Percentiles rank a stretch among this genome's conserved stretches.
These are phyloP conservation scores for Vinca minor DNA, from an alignment of 257 asterid genomes.

Conservation along the genomic window DNA sequence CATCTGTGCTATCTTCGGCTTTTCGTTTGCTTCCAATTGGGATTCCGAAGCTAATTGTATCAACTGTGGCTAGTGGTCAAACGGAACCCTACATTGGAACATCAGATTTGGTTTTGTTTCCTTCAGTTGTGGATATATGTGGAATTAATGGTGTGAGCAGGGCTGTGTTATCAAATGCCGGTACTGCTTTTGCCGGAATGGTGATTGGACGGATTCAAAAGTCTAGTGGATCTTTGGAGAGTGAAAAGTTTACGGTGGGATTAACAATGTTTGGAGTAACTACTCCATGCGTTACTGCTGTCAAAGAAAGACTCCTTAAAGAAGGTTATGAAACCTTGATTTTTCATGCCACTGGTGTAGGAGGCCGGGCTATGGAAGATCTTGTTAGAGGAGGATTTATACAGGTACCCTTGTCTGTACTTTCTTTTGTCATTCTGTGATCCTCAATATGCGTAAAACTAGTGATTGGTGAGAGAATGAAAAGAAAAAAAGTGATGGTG, in stretches of 20 bases:
- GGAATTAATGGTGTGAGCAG: slow-evolving; percentile 82
- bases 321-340: slow-evolving; percentile 83
- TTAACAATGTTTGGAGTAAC: slow-evolving; percentile 97
- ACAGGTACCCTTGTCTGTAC: slow-evolving; percentile 41
- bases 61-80: slow-evolving; percentile 93
- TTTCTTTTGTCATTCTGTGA: not conserved
- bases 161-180: slow-evolving; percentile 65
- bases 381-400: slow-evolving; percentile 81
- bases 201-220: slow-evolving; percentile 43
- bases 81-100: slow-evolving; percentile 86
- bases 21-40: slow-evolving; percentile 84
- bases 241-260: slow-evolving; percentile 64
- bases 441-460: not conserved
- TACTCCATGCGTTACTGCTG: slow-evolving; percentile 73
- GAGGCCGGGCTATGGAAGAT: slow-evolving; percentile 99
- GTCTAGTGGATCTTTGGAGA: slow-evolving; percentile 21
- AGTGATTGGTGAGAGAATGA: not conserved
- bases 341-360: slow-evolving; percentile 97
- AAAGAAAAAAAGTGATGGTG: not conserved
- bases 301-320: slow-evolving; percentile 63
- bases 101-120: slow-evolving; percentile 90
- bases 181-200: slow-evolving; percentile 89
- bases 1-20: slow-evolving; percentile 75
- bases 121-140: slow-evolving; percentile 93
- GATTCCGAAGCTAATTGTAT: slow-evolving; percentile 65